phyloP scores from a whole-genome alignment of 164 flowering plant genomes.

The Euptelea pleiosperma region DNA sequence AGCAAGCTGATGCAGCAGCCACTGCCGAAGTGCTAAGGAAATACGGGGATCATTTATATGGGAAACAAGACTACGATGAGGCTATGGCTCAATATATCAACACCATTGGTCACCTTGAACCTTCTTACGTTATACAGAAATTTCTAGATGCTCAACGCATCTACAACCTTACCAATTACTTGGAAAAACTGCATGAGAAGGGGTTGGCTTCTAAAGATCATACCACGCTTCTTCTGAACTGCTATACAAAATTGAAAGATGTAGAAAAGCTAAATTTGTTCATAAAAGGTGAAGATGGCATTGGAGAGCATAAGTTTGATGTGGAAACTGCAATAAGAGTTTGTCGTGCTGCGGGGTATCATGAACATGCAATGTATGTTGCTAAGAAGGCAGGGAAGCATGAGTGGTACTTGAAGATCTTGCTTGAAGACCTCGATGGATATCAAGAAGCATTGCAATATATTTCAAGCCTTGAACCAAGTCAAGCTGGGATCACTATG shows the following conservation, averaged over 20 bases:
- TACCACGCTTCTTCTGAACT: constrained; percentile 89
- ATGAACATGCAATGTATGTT: constrained; percentile 99
- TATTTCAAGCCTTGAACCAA: constrained; percentile 86
- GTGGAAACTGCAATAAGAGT: constrained; percentile 98
- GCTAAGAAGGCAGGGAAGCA: constrained; percentile 94
- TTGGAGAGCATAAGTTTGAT: constrained; percentile 89
- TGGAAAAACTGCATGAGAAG: constrained; percentile 94
- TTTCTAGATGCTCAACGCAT: constrained; percentile 97
- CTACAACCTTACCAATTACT: constrained; percentile 95
- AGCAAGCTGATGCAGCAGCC: constrained; percentile 99
- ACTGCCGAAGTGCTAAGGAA: constrained; percentile 94
- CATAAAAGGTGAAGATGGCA: constrained; percentile 83
- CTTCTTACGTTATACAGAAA: constrained; percentile 96
- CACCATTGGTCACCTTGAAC: constrained; percentile 96
- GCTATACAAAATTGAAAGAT: constrained; percentile 96
- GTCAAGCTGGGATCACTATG: constrained; percentile 90
- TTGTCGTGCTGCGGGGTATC: constrained; percentile 96
- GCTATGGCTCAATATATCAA: constrained; percentile 93
- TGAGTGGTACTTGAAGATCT: constrained; percentile 93
- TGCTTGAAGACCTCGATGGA: constrained; percentile 88
- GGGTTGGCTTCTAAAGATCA: constrained; percentile 97
- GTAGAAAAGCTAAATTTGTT: constrained; percentile 79
- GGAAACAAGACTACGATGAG: constrained; percentile 93
- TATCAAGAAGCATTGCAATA: constrained; percentile 92
- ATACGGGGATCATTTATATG: constrained; percentile 92